Evolutionary conservation across 768 basidiomycete species (phyloP).

Genomic region (Mycena belliarum): DNA sequence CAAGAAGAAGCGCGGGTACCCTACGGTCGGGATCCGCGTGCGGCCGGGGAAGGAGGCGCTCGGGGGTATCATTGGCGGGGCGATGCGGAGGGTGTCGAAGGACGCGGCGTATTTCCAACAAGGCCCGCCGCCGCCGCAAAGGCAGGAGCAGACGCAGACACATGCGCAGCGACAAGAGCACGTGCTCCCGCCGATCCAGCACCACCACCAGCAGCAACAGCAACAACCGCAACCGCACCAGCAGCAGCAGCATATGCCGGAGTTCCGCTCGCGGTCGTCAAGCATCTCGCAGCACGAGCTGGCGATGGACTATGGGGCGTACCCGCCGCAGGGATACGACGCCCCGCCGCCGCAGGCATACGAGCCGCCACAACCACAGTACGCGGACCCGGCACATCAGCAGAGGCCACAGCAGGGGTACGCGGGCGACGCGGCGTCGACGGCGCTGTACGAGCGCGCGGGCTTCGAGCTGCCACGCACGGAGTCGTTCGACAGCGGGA

Average conservation of each 20-base stretch:
- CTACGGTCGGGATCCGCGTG: slow-evolving; percentile 30
- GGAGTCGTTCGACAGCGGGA: slow-evolving; percentile 25
- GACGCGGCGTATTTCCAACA: too few relatives aligned
- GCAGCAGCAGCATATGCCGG: slow-evolving; percentile 2
- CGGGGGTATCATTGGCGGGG: slow-evolving; percentile 12
- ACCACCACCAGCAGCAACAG: not conserved
- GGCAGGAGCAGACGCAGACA: not conserved
- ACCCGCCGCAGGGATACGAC: slow-evolving; percentile 6
- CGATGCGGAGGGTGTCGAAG: not conserved
- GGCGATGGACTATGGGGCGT: slow-evolving; percentile 18
- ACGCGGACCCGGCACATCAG: slow-evolving; percentile 14
- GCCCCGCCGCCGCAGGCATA: slow-evolving; percentile 22
- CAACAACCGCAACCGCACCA: not conserved
- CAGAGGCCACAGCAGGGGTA: slow-evolving; percentile 22
- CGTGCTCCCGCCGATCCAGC: not conserved
- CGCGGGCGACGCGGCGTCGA: slow-evolving; percentile 13
- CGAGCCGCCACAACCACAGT: slow-evolving; percentile 19
- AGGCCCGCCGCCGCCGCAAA: slow-evolving; percentile 6
- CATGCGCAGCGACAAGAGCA: not conserved
- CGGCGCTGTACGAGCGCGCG: slow-evolving; percentile 23
- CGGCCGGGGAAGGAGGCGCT: slow-evolving; percentile 2
- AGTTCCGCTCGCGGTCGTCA: slow-evolving; percentile 31
- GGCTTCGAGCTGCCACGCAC: slow-evolving; percentile 21
- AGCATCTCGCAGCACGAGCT: slow-evolving; percentile 22
- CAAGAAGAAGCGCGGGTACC: slow-evolving; percentile 42